phyloP scores from a whole-genome alignment of 2,329 filamentous ascomycete species.

The Aaosphaeria arxii region DNA sequence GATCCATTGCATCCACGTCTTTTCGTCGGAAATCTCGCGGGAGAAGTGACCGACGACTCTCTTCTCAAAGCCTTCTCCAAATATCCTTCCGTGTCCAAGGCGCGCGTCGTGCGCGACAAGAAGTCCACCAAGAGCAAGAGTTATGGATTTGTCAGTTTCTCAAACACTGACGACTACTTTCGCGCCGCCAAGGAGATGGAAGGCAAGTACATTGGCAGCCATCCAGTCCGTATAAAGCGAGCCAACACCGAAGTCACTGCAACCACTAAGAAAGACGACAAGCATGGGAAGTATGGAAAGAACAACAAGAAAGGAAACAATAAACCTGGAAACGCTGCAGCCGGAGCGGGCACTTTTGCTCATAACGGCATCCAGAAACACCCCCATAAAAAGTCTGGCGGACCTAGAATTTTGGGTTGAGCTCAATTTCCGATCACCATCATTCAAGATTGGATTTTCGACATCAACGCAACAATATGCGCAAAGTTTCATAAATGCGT shows the following conservation, averaged over 20 bases:
- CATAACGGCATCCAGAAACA: constrained; percentile 6
- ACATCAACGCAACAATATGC: too few species aligned
- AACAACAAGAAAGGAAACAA: constrained; percentile 44
- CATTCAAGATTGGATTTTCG: neutral
- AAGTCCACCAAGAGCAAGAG: constrained; percentile 94
- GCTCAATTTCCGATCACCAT: neutral
- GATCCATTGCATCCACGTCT: constrained; percentile 91
- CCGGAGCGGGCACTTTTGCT: constrained; percentile 9
- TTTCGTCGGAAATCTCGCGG: constrained; percentile 94
- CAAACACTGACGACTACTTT: constrained; percentile 94
- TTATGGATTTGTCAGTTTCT: constrained; percentile 95
- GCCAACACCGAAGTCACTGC: constrained; percentile 90
- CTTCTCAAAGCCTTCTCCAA: constrained; percentile 89
- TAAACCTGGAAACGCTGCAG: constrained; percentile 35
- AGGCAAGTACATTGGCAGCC: constrained; percentile 97
- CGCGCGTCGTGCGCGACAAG: constrained; percentile 91
- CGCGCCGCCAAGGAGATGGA: constrained; percentile 97
- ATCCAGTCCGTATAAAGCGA: constrained; percentile 83
- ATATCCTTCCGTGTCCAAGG: constrained; percentile 86
- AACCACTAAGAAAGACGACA: constrained; percentile 53
- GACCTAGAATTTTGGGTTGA: constrained; percentile 9
- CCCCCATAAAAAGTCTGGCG: constrained; percentile 3
- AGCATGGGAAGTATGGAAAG: constrained; percentile 28
- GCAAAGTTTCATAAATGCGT: too few species aligned
- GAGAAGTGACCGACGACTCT: constrained; percentile 95